Percentiles rank a stretch among this genome's conserved stretches.
These are phyloP conservation scores for Pyricularia sp. DNA, from an alignment of 2,329 filamentous ascomycete species.

Conservation along the genomic window DNA sequence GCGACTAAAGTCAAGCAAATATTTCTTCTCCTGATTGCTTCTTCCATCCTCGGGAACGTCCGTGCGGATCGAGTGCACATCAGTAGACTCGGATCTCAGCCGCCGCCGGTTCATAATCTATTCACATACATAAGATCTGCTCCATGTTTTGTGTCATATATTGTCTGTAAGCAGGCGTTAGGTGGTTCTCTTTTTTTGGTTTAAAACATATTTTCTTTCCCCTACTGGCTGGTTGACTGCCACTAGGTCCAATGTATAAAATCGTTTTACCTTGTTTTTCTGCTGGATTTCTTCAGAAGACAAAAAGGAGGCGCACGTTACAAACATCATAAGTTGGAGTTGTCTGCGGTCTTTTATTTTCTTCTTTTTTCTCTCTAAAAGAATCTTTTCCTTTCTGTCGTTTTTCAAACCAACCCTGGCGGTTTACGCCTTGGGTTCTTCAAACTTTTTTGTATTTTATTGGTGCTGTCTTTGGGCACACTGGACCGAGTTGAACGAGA, in stretches of 20 bases:
- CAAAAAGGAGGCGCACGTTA: background rate
- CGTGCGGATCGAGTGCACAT: background rate
- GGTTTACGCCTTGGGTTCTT: background rate
- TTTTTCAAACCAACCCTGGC: background rate
- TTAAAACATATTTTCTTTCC: background rate
- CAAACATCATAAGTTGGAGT: background rate
- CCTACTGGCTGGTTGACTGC: background rate
- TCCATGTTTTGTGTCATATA: background rate
- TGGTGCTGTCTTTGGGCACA: background rate
- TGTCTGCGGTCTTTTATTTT: background rate
- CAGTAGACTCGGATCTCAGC: background rate
- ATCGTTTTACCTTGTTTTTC: background rate
- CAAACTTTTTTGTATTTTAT: background rate
- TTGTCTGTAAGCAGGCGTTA: background rate
- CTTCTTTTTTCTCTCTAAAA: background rate
- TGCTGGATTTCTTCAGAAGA: background rate
- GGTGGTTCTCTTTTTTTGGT: background rate
- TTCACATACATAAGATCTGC: background rate
- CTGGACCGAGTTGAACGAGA: background rate
- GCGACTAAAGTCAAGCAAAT: background rate
- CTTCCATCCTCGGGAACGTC: background rate
- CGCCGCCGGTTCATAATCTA: too few relatives aligned
- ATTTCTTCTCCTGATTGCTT: slow-evolving; percentile 4
- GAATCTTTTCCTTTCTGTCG: background rate
- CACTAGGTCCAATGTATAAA: background rate